Evolutionary conservation across 2,329 filamentous ascomycete species (phyloP).

Genomic region (Botryotinia globosa): DNA sequence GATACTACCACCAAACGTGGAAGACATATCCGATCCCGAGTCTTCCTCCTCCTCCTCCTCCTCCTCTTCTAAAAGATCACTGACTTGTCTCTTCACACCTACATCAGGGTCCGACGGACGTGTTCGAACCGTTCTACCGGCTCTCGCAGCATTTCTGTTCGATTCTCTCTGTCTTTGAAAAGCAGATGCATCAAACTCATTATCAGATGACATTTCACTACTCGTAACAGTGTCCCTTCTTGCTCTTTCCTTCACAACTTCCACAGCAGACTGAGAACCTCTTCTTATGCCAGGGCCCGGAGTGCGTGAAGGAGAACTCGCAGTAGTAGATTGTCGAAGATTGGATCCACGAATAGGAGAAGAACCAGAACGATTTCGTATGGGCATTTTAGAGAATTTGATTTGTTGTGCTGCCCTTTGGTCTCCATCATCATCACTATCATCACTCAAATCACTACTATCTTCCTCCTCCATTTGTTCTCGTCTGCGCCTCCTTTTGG

Average conservation of each 20-base stretch:
- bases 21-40: constrained; percentile 63
- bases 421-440: constrained; percentile 76
- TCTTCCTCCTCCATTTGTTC: constrained; percentile 77
- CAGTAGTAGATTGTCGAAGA: constrained; percentile 58
- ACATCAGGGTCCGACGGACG: constrained; percentile 50
- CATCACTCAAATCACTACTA: constrained; percentile 80
- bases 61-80: constrained; percentile 51
- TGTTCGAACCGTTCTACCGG: constrained; percentile 51
- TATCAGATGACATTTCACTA: constrained; percentile 80
- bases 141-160: constrained; percentile 55
- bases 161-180: constrained; percentile 64
- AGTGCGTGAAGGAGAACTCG: constrained; percentile 67
- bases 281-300: constrained; percentile 49
- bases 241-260: constrained; percentile 66
- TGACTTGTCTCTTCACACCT: constrained; percentile 36
- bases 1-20: constrained; percentile 63
- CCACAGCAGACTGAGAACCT: constrained; percentile 69
- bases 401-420: constrained; percentile 80
- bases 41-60: constrained; percentile 51
- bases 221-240: constrained; percentile 76
- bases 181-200: constrained; percentile 67
- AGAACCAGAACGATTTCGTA: constrained; percentile 80
- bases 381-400: constrained; percentile 93
- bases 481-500: constrained; percentile 61
- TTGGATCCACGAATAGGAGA: constrained; percentile 75